Evolutionary conservation across 768 basidiomycete genomes (phyloP), one percentile per base, ranked within the genome.

Genomic region (Fibroporia radiculosa): DNA sequence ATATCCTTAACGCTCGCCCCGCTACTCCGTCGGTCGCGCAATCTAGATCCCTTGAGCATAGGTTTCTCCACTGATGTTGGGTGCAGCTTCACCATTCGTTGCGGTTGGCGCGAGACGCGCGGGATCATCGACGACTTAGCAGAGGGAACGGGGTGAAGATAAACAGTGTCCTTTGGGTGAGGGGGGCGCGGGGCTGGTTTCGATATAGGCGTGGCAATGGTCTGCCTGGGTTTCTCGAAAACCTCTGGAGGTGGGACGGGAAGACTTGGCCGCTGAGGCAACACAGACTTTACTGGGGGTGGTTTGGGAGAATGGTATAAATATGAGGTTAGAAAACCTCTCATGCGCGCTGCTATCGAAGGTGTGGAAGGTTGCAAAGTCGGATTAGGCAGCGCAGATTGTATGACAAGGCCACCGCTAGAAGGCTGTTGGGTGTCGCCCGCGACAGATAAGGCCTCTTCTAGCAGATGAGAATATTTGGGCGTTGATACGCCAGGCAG

Each of bases 1-100:
- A 89, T 59, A 41, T 88, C 84, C 62, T 74, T 84, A 46, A 89
- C 86, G 53, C 83, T 86, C 40, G 73, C 70, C 12, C 74, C 76
- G 54, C 85, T 84, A 47, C 75, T 78, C 55, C 79, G 67, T 46
- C 84, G 65, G n/a, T 66, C 66, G 19, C 59, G 50, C 1, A 57
- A 49, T 8, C 49, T 45, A 22, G 54, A 53, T 1, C 48, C 16
- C n/a, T 53, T 49, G n/a, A 47, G 50, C 18, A 55, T 41, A 32
- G 52, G 48, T 14, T 54, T 50, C 14, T 56, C 56, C 2, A 62
- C 59, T 12, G 72, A 64, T 19, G 66, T 69, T 40, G 75, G 73
- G 19, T 68, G 61, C 28, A 85, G 64, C 39, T 83, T 71, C 2
- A 82, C 75, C 10, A 83, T 55, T 35, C 78, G 66, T 54, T 65